phyloP scores from a whole-genome alignment of 1,139 yeast genomes.

The Yamadazyma sp. region DNA sequence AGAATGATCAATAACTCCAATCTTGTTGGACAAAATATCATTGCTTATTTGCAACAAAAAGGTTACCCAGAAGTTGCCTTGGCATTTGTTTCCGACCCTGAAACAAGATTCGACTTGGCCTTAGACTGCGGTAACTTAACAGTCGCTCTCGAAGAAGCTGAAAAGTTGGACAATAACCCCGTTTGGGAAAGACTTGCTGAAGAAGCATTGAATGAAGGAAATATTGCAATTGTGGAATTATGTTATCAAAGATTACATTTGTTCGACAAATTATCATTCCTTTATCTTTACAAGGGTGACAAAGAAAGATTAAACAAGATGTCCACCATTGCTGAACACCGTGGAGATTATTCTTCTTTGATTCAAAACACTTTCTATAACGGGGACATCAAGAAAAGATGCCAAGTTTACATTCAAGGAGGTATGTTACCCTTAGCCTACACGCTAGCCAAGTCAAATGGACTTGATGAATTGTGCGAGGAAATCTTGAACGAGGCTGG shows the following conservation, averaged over 20 bases:
- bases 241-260: slow-evolving; percentile 85
- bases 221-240: slow-evolving; percentile 79
- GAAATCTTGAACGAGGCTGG: slow-evolving; percentile 71
- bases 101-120: slow-evolving; percentile 93
- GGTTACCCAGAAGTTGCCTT: slow-evolving; percentile 95
- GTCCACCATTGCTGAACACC: slow-evolving; percentile 86
- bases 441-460: slow-evolving; percentile 87
- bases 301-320: slow-evolving; percentile 70
- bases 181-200: slow-evolving; percentile 83
- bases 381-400: slow-evolving; percentile 74
- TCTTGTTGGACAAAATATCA: slow-evolving; percentile 95
- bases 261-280: slow-evolving; percentile 86
- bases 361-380: slow-evolving; percentile 81
- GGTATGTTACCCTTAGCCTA: slow-evolving; percentile 91
- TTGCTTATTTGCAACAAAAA: slow-evolving; percentile 89
- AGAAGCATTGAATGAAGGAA: slow-evolving; percentile 90
- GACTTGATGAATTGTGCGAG: slow-evolving; percentile 72
- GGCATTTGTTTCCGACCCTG: slow-evolving; percentile 95
- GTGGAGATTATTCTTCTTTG: slow-evolving; percentile 78
- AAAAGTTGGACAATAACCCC: slow-evolving; percentile 61
- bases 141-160: slow-evolving; percentile 89
- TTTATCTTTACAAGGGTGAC: slow-evolving; percentile 85
- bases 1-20: slow-evolving; percentile 86
- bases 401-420: slow-evolving; percentile 69
- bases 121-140: slow-evolving; percentile 87